A percentile compares a stretch with the other conserved stretches of the same genome.
phyloP scores from a whole-genome alignment of 116 monocot genomes.

The Phalaenopsis hybrid region DNA sequence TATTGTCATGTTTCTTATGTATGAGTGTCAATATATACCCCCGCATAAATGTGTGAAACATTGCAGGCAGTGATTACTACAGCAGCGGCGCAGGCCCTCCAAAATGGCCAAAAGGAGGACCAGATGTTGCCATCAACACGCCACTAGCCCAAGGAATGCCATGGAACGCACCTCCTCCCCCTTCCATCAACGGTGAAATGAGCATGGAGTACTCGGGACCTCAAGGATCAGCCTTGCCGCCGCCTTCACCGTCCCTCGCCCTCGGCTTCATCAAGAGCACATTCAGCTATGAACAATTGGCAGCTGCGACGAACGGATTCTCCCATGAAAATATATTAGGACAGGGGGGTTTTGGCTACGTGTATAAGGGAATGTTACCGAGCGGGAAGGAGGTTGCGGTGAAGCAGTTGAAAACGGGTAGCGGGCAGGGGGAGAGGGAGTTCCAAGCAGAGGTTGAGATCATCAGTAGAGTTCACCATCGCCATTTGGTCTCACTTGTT shows the following conservation, averaged over 20 bases:
- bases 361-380: constrained; percentile 27
- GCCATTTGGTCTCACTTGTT: constrained; percentile 42
- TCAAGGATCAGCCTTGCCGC: constrained; percentile 16
- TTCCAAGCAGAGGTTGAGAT: constrained; percentile 55
- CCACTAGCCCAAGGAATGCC: constrained; percentile 13
- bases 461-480: constrained; percentile 47
- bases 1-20: too few species aligned
- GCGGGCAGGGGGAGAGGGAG: constrained; percentile 47
- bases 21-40: too few species aligned
- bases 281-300: constrained; percentile 39
- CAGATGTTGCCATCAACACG: constrained; percentile 5
- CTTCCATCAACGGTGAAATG: constrained; percentile 7
- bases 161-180: constrained; percentile 8
- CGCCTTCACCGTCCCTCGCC: constrained; percentile 19
- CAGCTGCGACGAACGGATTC: constrained; percentile 27
- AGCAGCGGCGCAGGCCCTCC: constrained; percentile 3
- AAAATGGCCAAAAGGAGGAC: constrained; percentile 16
- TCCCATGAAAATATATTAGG: constrained; percentile 30
- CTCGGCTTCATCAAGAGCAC: constrained; percentile 33
- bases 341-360: constrained; percentile 46
- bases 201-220: constrained; percentile 16
- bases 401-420: constrained; percentile 37
- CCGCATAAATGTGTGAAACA: too few species aligned
- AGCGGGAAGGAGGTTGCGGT: constrained; percentile 43
- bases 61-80: constrained; percentile 13